These are phyloP conservation scores for Capsella rubella DNA, from an alignment of 441 rosid genomes.

Conservation along the genomic window DNA sequence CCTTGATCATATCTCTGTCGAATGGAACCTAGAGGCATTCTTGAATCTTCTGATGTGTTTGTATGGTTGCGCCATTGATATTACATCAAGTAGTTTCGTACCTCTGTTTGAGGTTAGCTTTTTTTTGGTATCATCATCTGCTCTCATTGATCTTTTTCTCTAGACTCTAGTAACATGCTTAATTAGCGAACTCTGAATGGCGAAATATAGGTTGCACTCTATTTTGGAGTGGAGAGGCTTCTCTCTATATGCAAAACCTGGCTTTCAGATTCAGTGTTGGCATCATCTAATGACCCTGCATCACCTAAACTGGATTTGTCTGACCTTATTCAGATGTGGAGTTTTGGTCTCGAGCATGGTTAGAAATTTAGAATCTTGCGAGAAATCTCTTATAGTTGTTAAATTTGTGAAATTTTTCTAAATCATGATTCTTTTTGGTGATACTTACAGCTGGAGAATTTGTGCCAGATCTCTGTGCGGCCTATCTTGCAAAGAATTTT, in stretches of 20 bases:
- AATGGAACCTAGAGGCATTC: conserved; percentile 67
- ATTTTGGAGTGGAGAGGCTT: conserved; percentile 77
- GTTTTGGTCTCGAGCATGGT: conserved; percentile 73
- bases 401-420: conserved; percentile 1
- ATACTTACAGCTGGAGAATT: conserved; percentile 66
- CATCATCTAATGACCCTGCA: conserved; percentile 48
- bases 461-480: conserved; percentile 64
- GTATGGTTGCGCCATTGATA: conserved; percentile 53
- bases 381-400: conserved; percentile 12
- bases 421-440: conserved; percentile 10
- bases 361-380: conserved; percentile 28
- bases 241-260: conserved; percentile 64
- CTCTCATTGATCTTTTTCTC: background rate
- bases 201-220: conserved; percentile 68
- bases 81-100: conserved; percentile 61
- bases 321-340: conserved; percentile 78
- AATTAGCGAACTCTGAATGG: conserved; percentile 1
- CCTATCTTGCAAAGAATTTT: conserved; percentile 78
- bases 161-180: conserved; percentile 1
- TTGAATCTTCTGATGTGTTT: conserved; percentile 59
- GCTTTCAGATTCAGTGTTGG: conserved; percentile 51
- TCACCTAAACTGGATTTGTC: conserved; percentile 49
- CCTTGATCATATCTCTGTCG: conserved; percentile 51
- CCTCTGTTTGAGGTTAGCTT: conserved; percentile 67
- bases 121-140: conserved; percentile 1